phyloP scores from a whole-genome alignment of 2,329 filamentous ascomycete genomes.

The Polytolypa hystricis region DNA sequence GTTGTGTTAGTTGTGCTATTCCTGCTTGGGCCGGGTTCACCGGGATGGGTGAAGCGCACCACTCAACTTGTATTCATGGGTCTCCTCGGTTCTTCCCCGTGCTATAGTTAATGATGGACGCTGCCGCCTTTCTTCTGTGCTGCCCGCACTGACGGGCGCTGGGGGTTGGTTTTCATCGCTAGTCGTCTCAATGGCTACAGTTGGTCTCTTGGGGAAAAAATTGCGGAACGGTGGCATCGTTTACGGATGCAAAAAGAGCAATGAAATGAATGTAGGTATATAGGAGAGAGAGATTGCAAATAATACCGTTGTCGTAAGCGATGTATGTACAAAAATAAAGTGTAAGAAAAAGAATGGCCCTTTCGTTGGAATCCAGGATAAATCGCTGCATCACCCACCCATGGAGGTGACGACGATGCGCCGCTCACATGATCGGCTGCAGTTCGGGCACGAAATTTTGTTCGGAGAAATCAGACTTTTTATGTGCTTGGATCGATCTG shows the following conservation, averaged over 20 bases:
- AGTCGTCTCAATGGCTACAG: constrained; percentile 22
- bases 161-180: constrained; percentile 46
- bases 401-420: too few relatives aligned
- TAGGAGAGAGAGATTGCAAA: too few relatives aligned
- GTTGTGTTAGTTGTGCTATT: constrained; percentile 19
- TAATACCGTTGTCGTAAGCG: too few relatives aligned
- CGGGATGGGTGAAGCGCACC: constrained; percentile 41
- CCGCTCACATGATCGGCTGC: too few relatives aligned
- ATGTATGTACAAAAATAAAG: too few relatives aligned
- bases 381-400: too few relatives aligned
- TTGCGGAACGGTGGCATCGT: constrained; percentile 61
- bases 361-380: too few relatives aligned
- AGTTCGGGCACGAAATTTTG: too few relatives aligned
- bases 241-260: constrained; percentile 3
- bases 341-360: too few relatives aligned
- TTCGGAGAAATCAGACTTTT: too few relatives aligned
- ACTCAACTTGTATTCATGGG: constrained; percentile 68
- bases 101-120: constrained; percentile 46
- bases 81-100: constrained; percentile 54
- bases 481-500: too few relatives aligned
- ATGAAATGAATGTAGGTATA: too few relatives aligned
- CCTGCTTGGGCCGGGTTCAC: constrained; percentile 2
- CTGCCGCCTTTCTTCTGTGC: constrained; percentile 30
- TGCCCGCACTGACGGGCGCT: constrained; percentile 14
- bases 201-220: constrained; percentile 51